Percentiles rank a stretch among this genome's conserved stretches.
Evolutionary conservation across 2,329 filamentous ascomycete species (phyloP).

Genomic region (Penicillium sp.): DNA sequence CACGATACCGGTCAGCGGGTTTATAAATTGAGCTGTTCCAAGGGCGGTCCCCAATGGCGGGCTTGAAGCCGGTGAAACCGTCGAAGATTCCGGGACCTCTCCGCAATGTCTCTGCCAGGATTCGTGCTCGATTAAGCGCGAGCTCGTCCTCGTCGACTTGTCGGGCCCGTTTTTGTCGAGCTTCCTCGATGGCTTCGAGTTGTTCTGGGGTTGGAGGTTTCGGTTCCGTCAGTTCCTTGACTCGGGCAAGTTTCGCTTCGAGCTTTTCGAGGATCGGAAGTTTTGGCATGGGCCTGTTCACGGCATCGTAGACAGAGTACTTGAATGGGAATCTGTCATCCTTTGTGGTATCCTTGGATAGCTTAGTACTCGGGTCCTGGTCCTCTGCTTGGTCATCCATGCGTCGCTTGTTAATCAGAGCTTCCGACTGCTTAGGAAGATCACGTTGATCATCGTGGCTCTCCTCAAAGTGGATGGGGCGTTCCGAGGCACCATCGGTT

Average conservation of each 20-base stretch:
- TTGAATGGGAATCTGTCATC: conserved; percentile 19
- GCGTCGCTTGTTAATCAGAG: conserved; percentile 26
- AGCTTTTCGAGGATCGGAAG: conserved; percentile 36
- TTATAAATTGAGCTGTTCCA: conserved; percentile 11
- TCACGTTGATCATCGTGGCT: neutral
- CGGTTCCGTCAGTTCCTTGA: conserved; percentile 27
- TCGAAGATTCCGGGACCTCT: conserved; percentile 36
- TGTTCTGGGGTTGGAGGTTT: conserved; percentile 23
- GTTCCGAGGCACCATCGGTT: neutral
- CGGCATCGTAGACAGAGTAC: conserved; percentile 10
- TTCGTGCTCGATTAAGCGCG: conserved; percentile 40
- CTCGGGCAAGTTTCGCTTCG: conserved; percentile 14
- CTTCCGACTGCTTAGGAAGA: neutral
- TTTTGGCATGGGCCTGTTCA: conserved; percentile 27
- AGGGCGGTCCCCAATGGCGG: conserved; percentile 13
- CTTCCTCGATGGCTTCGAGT: conserved; percentile 12
- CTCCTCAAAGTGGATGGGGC: conserved; percentile 8
- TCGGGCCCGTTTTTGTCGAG: conserved; percentile 17
- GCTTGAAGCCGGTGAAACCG: neutral
- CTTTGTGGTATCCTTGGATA: conserved; percentile 23
- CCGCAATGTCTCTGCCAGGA: conserved; percentile 40
- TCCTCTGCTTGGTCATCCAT: conserved; percentile 21
- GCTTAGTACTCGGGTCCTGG: conserved; percentile 22
- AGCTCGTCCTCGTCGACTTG: conserved; percentile 44
- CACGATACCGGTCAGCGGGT: conserved; percentile 4